These are phyloP conservation scores for Penicillium italicum DNA, from an alignment of 2,329 filamentous ascomycete genomes.

Conservation along the genomic window DNA sequence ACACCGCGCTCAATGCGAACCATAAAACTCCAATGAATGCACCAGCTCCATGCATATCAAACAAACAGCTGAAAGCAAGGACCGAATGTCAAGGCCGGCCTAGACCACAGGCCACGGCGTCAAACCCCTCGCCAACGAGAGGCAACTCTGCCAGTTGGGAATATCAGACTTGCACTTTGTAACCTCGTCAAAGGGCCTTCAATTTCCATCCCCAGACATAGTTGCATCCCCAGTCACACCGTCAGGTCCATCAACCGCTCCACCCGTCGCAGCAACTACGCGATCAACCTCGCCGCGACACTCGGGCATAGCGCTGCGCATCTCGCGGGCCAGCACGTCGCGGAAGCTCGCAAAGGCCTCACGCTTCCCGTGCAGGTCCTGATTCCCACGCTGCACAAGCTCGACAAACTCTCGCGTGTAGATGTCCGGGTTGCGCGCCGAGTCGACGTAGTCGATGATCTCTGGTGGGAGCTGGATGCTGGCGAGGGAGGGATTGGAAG, in stretches of 20 bases:
- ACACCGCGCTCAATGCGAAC: conserved; percentile 1
- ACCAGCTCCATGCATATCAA: background rate
- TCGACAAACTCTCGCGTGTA: conserved; percentile 65
- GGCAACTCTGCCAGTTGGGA: background rate
- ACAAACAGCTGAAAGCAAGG: background rate
- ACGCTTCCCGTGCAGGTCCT: conserved; percentile 58
- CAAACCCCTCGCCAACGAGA: background rate
- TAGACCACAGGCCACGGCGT: background rate
- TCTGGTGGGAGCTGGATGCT: conserved; percentile 57
- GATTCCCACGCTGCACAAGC: conserved; percentile 59
- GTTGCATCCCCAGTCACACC: background rate
- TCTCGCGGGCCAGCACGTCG: conserved; percentile 57
- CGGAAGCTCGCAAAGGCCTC: conserved; percentile 58
- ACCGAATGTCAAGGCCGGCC: background rate
- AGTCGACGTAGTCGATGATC: conserved; percentile 61
- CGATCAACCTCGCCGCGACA: conserved; percentile 52
- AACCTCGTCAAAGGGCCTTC: background rate
- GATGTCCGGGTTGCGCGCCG: conserved; percentile 62
- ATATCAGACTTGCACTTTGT: background rate
- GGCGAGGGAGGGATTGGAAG: conserved; percentile 45
- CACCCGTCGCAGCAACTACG: conserved; percentile 45
- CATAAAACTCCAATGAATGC: conserved; percentile 6
- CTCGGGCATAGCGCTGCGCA: conserved; percentile 57
- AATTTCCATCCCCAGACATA: background rate
- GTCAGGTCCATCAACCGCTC: conserved; percentile 2